Evolutionary conservation across 2,329 filamentous ascomycete species (phyloP).

Genomic region (Raffaelea ambrosiae): DNA sequence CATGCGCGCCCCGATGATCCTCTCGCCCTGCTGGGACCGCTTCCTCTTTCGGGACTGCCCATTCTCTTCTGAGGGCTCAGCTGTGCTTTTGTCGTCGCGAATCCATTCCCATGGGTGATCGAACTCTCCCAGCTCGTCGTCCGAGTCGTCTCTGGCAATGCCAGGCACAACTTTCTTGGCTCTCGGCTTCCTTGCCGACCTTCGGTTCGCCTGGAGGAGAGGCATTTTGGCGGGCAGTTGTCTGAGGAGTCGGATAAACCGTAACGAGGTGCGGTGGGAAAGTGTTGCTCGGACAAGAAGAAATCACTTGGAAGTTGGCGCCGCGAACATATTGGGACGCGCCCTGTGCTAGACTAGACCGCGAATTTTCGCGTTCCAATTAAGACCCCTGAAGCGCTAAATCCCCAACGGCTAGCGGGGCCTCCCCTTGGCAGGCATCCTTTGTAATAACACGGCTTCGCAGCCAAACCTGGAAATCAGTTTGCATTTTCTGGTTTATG

Average conservation of each 20-base stretch:
- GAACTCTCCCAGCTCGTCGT: constrained; percentile 72
- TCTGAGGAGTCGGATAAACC: too few relatives aligned
- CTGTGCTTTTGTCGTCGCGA: constrained; percentile 37
- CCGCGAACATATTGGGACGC: too few relatives aligned
- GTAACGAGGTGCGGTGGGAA: too few relatives aligned
- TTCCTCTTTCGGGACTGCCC: constrained; percentile 18
- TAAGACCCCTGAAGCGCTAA: constrained; percentile 1
- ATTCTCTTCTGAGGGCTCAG: constrained; percentile 2
- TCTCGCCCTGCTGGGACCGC: constrained; percentile 24
- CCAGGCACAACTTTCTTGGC: constrained; percentile 33
- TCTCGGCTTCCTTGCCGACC: constrained; percentile 5
- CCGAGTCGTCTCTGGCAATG: constrained; percentile 68
- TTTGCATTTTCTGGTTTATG: too few relatives aligned
- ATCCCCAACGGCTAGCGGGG: too few relatives aligned
- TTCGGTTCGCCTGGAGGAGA: constrained; percentile 5
- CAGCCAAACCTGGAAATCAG: too few relatives aligned
- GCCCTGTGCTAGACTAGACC: too few relatives aligned
- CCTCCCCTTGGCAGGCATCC: too few relatives aligned
- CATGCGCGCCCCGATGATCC: constrained; percentile 74
- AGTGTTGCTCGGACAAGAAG: too few relatives aligned
- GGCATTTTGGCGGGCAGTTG: constrained; percentile 8
- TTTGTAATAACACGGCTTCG: too few relatives aligned
- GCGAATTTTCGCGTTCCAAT: constrained; percentile 10
- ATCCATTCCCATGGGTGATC: constrained; percentile 76
- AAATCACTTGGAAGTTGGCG: too few relatives aligned